Percentiles rank a stretch among this genome's conserved stretches.
phyloP scores from a whole-genome alignment of 345 rosid genomes.

The Citrus australasica region DNA sequence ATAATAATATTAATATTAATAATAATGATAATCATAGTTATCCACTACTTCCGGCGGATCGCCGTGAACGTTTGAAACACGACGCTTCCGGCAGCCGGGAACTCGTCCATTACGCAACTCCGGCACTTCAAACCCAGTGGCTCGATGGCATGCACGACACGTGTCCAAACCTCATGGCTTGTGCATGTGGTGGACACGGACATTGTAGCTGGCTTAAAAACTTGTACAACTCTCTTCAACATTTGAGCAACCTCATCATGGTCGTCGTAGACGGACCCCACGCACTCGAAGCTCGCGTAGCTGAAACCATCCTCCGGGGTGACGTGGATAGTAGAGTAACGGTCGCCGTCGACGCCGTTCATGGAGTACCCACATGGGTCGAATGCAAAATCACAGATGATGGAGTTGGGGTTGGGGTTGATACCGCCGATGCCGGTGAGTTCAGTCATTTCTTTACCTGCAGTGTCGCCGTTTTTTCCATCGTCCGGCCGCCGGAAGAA shows the following conservation, averaged over 20 bases:
- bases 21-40: not conserved
- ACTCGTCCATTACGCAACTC: slow-evolving; percentile 65
- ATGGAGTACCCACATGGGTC: slow-evolving; percentile 99
- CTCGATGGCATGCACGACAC: slow-evolving; percentile 57
- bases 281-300: slow-evolving; percentile 90
- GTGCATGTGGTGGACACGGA: slow-evolving; percentile 67
- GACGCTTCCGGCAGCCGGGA: slow-evolving; percentile 62
- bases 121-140: slow-evolving; percentile 76
- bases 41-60: slow-evolving; percentile 55
- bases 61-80: slow-evolving; percentile 75
- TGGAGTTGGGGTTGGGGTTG: slow-evolving; percentile 61
- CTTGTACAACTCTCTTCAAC: slow-evolving; percentile 58
- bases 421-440: slow-evolving; percentile 63
- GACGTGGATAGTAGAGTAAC: slow-evolving; percentile 96
- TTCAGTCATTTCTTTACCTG: slow-evolving; percentile 78
- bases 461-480: slow-evolving; percentile 44
- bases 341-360: slow-evolving; percentile 86
- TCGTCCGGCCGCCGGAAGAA: slow-evolving; percentile 54
- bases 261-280: slow-evolving; percentile 63
- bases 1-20: too few species aligned
- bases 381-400: slow-evolving; percentile 83
- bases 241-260: slow-evolving; percentile 42
- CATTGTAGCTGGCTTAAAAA: slow-evolving; percentile 70
- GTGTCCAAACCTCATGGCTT: slow-evolving; percentile 51
- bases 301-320: slow-evolving; percentile 96